Conservation (phyloP, 805 yeast species). For the Zygotorulaspora sp. region DNA sequence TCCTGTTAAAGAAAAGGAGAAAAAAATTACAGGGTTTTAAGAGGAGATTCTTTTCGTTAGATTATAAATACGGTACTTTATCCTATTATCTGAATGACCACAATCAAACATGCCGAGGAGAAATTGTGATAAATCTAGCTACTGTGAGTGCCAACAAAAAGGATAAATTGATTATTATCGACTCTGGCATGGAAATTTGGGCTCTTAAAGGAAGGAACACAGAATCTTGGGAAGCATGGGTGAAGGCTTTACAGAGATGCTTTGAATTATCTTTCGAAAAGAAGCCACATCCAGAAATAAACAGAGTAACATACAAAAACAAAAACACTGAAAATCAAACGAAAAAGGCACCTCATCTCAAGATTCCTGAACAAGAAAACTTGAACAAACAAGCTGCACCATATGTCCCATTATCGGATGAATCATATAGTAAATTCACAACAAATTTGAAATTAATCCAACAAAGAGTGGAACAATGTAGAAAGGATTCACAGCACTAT, state of each 20-base stretch:
- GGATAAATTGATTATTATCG: conserved; percentile 68
- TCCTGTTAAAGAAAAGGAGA: conserved; percentile 72
- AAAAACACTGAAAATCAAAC: background rate
- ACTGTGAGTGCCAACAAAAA: conserved; percentile 75
- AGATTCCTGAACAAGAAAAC: background rate
- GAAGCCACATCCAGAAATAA: conserved; percentile 1
- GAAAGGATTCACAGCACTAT: conserved; percentile 26
- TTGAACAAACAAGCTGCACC: background rate
- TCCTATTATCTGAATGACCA: conserved; percentile 73
- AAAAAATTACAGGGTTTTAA: conserved; percentile 83
- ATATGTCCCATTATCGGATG: conserved; percentile 21
- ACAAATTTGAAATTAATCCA: conserved; percentile 22
- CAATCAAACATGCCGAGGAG: conserved; percentile 72
- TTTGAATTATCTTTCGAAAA: conserved; percentile 19
- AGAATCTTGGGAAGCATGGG: conserved; percentile 76
- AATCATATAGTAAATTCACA: conserved; percentile 19
- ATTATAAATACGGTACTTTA: conserved; percentile 74
- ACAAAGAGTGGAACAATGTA: conserved; percentile 30
- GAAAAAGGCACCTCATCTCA: background rate
- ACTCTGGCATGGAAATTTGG: conserved; percentile 96
- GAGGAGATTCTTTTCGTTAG: conserved; percentile 78
- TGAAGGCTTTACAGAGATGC: conserved; percentile 60
- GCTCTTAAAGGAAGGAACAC: conserved; percentile 62
- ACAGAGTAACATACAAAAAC: background rate
- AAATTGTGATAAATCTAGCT: conserved; percentile 79